Base-by-base conservation (phyloP, 1,139 yeast genomes). In the Geotrichum siamense region DNA sequence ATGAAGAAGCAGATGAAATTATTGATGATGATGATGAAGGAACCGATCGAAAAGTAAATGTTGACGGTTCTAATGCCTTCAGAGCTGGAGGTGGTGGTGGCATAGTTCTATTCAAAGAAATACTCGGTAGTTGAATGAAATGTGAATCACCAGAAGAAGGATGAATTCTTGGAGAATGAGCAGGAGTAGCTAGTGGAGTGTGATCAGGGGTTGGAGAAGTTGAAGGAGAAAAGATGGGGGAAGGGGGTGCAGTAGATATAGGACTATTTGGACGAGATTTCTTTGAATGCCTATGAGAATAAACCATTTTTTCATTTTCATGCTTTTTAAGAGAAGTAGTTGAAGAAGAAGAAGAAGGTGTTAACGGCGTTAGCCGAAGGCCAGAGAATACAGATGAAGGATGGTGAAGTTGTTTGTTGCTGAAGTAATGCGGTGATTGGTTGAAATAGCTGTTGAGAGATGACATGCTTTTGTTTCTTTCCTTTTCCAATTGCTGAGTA, bases 221-320 rank as follows among this genome's bases (percentile, higher is more conserved):
- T 28, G 67, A 52, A 12, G 69, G 64, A 2, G 67, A 55, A 42
- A 63, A 60, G 2, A 64, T 56, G 12, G 73, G 71, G 9, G 73
- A 66, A 4, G 76, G 68, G 3, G 86, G 85, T 0, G 84, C 80
- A 33, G 80, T 75, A 15, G 82, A 76, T 25, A 78, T 72, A 40
- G 86, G 89, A n/a, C 89, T 79, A 59, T 77, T 81, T 33, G 94
- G 94, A 51, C 93, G 68, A 39, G 91, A 79, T 55, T 74, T 77
- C 57, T 82, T 81, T 41, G 77, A 65, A 13, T 33, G 26, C 43
- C 79, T 70, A 41, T 66, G 69, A 45, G 57, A 71, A 4, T 23
- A 13, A 71, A 59, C 69, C 63, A 49, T 74, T 48, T 71, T 75
- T 32, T 73, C 67, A 15, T 70, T 68, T n/a, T 20, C 23, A 40